These are phyloP conservation scores for Microthlaspi erraticum DNA, from an alignment of 345 rosid genomes.

Conservation along the genomic window DNA sequence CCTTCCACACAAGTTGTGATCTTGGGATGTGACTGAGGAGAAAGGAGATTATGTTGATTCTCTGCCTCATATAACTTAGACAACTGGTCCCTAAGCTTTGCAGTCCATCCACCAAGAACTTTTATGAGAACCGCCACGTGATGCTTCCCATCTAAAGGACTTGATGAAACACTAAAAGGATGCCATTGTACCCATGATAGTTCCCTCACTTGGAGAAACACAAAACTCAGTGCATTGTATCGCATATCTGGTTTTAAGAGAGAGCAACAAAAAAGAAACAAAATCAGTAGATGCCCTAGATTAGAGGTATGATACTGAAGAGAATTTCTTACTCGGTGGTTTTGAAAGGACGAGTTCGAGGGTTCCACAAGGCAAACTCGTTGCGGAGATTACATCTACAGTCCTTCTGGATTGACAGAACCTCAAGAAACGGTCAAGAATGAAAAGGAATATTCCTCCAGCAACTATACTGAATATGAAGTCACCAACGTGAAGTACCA, in stretches of 20 bases:
- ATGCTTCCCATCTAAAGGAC: conserved; percentile 77
- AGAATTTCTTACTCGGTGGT: conserved; percentile 62
- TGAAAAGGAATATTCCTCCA: conserved; percentile 79
- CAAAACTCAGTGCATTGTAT: conserved; percentile 85
- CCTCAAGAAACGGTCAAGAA: conserved; percentile 88
- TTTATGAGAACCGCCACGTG: conserved; percentile 76
- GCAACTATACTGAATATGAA: conserved; percentile 70
- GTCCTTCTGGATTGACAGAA: conserved; percentile 84
- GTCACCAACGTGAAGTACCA: conserved; percentile 87
- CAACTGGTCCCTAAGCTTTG: conserved; percentile 60
- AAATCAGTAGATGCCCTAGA: conserved; percentile 11
- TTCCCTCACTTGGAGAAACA: conserved; percentile 84
- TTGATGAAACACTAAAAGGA: conserved; percentile 94
- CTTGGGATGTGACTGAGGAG: conserved; percentile 37
- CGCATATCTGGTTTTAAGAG: conserved; percentile 51
- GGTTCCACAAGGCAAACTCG: conserved; percentile 81
- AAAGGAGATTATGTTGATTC: conserved; percentile 25
- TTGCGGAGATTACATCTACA: conserved; percentile 73
- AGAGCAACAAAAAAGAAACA: neutral
- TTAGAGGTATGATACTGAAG: neutral
- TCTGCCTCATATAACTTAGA: conserved; percentile 46
- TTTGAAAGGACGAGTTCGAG: conserved; percentile 73
- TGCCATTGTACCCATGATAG: conserved; percentile 98
- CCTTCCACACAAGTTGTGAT: conserved; percentile 89
- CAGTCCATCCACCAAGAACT: conserved; percentile 85